Evolutionary conservation across 306 rosid species (phyloP), one percentile per base, ranked within the genome.

Genomic region (Quercus agrifolia): DNA sequence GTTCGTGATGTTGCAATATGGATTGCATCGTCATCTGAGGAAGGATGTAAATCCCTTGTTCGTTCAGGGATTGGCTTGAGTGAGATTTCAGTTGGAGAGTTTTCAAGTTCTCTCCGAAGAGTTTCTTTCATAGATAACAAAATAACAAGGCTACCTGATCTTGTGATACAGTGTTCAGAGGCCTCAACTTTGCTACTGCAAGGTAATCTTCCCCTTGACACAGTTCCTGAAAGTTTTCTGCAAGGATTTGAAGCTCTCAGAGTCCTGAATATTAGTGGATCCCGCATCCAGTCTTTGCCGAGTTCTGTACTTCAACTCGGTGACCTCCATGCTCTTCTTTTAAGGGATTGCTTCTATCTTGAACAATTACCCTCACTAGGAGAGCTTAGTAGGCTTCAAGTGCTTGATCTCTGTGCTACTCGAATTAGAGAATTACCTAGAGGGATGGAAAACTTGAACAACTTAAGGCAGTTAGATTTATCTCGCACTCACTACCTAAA

Each of bases 361-460:
- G 54, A 70, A 71, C 30, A 7, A 31, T 59, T 78, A 14, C 81
- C 76, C n/a, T 46, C 62, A 57, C 61, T 78, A 7, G 81, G 77
- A 78, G 59, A 27, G n/a, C 76, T 71, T 12, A 4, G n/a, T 44
- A 71, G 59, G 41, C 77, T 78, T 20, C 69, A 71, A 31, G 61
- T 78, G 35, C 81, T 70, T 59, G 81, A 78, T 71, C 77, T 78
- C 31, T 71, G 10, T 70, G 81, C 51, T 49, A 78, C 81, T n/a
- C 71, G 62, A 13, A 70, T 78, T 57, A 78, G 63, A 57, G 71
- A 70, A 9, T 59, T 78, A 31, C 76, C 81, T 28, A 58, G 19
- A 44, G 76, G 44, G 13, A 57, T 58, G 49, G 76, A 70, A 71
- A 58, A 20, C 11, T 12, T 46, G 13, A 46, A 12, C 52, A 46